Evolutionary conservation across 176 grass and related monocot genomes (phyloP).

Genomic region (Alopecurus myosuroides): DNA sequence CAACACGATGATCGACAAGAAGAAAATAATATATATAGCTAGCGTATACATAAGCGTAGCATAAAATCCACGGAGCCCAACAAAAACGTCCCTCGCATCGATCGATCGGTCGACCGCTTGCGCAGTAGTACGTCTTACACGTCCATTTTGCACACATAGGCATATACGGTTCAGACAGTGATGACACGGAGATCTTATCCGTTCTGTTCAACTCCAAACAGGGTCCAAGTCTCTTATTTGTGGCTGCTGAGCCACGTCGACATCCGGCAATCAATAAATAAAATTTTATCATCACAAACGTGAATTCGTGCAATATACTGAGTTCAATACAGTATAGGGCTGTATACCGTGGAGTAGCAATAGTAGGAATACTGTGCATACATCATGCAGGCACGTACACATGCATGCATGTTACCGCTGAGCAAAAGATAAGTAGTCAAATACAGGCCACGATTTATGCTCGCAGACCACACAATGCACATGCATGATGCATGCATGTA

Average conservation of each 20-base stretch:
- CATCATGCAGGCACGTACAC: too few relatives aligned
- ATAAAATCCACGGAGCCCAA: not conserved
- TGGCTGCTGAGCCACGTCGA: not conserved
- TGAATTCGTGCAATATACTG: not conserved
- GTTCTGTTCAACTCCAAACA: not conserved
- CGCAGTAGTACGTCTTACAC: not conserved
- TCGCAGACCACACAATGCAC: not conserved
- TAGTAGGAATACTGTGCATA: too few relatives aligned
- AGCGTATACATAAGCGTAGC: not conserved
- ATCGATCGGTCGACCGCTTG: not conserved
- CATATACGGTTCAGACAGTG: not conserved
- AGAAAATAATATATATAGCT: not conserved
- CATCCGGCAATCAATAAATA: not conserved
- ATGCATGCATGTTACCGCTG: too few relatives aligned
- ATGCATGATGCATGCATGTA: not conserved
- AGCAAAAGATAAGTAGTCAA: not conserved
- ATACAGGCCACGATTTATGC: not conserved
- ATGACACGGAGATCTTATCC: conserved; percentile 45
- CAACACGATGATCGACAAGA: not conserved
- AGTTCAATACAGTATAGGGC: not conserved
- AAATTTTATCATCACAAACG: not conserved
- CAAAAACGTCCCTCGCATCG: conserved; percentile 10
- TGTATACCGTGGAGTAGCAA: not conserved
- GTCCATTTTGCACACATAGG: not conserved
- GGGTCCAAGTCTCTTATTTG: not conserved